A percentile compares a stretch with the other conserved stretches of the same genome.
phyloP scores from a whole-genome alignment of 2,329 filamentous ascomycete species.

The Xylaria sp. region DNA sequence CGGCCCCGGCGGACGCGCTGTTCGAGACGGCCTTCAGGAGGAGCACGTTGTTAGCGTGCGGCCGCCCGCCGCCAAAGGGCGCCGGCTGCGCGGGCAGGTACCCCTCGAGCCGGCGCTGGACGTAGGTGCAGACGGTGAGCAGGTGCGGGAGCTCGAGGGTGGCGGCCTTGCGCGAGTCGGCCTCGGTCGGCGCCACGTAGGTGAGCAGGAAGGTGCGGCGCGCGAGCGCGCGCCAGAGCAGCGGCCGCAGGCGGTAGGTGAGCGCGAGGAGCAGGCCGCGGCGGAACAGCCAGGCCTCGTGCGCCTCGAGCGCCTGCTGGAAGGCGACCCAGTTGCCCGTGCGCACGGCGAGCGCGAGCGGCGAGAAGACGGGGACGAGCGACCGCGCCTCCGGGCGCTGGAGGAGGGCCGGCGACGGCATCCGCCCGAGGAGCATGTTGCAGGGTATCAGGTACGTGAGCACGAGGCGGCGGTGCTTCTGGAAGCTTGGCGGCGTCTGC shows the following conservation, averaged over 20 bases:
- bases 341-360: constrained; percentile 72
- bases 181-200: constrained; percentile 67
- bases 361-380: constrained; percentile 68
- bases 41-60: constrained; percentile 54
- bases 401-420: constrained; percentile 71
- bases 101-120: constrained; percentile 66
- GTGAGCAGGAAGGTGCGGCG: constrained; percentile 77
- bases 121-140: constrained; percentile 62
- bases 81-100: constrained; percentile 48
- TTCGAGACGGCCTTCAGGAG: constrained; percentile 57
- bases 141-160: constrained; percentile 75
- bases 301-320: constrained; percentile 65
- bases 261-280: constrained; percentile 77
- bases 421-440: constrained; percentile 83
- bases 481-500: constrained; percentile 63
- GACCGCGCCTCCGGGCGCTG: constrained; percentile 69
- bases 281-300: constrained; percentile 73
- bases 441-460: constrained; percentile 81
- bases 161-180: constrained; percentile 64
- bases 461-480: constrained; percentile 76
- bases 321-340: constrained; percentile 76
- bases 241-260: constrained; percentile 74
- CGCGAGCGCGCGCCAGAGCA: constrained; percentile 83
- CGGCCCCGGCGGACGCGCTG: constrained; percentile 42
- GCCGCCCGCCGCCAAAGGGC: constrained; percentile 37